Evolutionary conservation across 164 flowering plant genomes (phyloP), one percentile per base, ranked within the genome.

Genomic region (Berberis thunbergii): DNA sequence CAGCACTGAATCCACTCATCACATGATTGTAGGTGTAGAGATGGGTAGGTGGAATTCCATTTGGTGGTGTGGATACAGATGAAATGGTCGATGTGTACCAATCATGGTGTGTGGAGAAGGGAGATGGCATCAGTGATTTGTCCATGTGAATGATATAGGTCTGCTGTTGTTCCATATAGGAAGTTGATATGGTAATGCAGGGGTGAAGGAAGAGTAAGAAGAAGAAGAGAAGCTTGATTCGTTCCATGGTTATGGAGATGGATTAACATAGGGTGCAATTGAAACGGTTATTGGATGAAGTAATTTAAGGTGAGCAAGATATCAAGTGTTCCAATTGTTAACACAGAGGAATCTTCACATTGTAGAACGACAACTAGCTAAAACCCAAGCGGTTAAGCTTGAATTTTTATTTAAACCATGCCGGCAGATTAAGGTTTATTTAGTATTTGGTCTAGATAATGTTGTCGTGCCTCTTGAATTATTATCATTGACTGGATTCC

Each of bases 141-240:
- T 74, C 75, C 73, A 74, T 65, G 62, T 75, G 75, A 66, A 78
- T 45, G 4, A 78, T 73, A 63, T 78, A 76, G 10, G 79, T 66
- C 43, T 45, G 42, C 11, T 55, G 61, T n/a, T 52, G 58, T 40
- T 61, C 67, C 49, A 54, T 42, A 2, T 13, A 48, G 49, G 69
- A 56, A 43, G 60, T 46, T 58, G 68, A 62, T 1, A 45, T 11
- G 64, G 62, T 63, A 50, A 48, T 2, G 12, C 45, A 54, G 4
- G 62, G 26, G 49, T 54, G 13, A 13, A 69, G 45, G 58, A 72
- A 58, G 57, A 68, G 13, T 38, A 45, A 7, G 1, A 67, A 49
- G 26, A 50, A 69, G 49, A 54, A 57, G 13, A 60, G n/a, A 49
- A 38, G 4, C 2, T 42, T 39, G 46, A 8, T 45, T 45, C 45